A percentile compares a stretch with the other conserved stretches of the same genome.
phyloP scores from a whole-genome alignment of 2,329 filamentous ascomycete genomes.

The Paracamarosporium sp. region DNA sequence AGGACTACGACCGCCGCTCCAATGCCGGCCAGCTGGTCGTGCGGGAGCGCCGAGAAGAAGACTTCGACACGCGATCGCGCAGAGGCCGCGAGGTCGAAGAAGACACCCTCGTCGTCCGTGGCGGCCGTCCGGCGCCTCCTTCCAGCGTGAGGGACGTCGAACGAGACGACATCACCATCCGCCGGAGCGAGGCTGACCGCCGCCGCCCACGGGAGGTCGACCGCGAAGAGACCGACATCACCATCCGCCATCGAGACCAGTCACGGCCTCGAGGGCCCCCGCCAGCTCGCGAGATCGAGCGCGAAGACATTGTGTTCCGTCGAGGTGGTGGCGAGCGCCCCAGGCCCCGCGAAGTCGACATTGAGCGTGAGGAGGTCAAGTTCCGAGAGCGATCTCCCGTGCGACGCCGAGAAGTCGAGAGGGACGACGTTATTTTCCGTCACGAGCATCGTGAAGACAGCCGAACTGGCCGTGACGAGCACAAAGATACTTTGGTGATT shows the following conservation, averaged over 20 bases:
- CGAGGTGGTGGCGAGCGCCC: slow-evolving; percentile 49
- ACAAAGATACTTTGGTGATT: slow-evolving; percentile 44
- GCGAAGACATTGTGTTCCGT: slow-evolving; percentile 53
- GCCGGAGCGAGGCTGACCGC: slow-evolving; percentile 41
- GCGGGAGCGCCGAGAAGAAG: slow-evolving; percentile 51
- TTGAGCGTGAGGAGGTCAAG: slow-evolving; percentile 56
- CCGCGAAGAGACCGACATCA: slow-evolving; percentile 43
- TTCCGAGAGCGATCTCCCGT: slow-evolving; percentile 48
- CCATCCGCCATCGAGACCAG: slow-evolving; percentile 43
- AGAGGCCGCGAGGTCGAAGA: slow-evolving; percentile 49
- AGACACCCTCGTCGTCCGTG: slow-evolving; percentile 45
- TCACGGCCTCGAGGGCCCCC: slow-evolving; percentile 38
- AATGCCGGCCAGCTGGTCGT: slow-evolving; percentile 55
- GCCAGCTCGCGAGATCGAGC: slow-evolving; percentile 41
- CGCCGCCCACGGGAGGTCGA: slow-evolving; percentile 43
- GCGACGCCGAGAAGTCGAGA: slow-evolving; percentile 42
- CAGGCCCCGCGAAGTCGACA: slow-evolving; percentile 43
- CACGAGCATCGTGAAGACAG: slow-evolving; percentile 47
- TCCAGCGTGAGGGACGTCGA: slow-evolving; percentile 35
- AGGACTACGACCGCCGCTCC: slow-evolving; percentile 57
- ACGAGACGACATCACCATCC: slow-evolving; percentile 49
- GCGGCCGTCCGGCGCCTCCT: slow-evolving; percentile 35
- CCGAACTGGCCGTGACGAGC: slow-evolving; percentile 45
- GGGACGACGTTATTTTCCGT: slow-evolving; percentile 36
- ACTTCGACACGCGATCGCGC: slow-evolving; percentile 42